Evolutionary conservation across 805 yeast genomes (phyloP), one percentile per base, ranked within the genome.

Genomic region (Candida manassasensis): DNA sequence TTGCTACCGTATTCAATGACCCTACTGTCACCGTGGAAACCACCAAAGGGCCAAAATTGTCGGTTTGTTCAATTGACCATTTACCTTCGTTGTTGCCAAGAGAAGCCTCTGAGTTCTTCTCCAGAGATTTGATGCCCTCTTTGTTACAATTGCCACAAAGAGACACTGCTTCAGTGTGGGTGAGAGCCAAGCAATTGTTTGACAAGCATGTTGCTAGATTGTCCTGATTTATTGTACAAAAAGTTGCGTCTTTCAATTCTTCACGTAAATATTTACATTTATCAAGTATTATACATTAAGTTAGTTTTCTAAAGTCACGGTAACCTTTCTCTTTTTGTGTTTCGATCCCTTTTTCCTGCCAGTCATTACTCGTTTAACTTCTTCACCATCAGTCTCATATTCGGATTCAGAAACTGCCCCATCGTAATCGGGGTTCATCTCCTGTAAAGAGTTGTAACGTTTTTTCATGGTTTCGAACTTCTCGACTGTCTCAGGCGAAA

Each of bases 51-150:
- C 94, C 96, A 44, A 82, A 82, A 58, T 66, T 93, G 51, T 84
- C 95, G 4, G 98, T 93, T 30, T 78, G 88, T 49, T 87, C 96
- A 12, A 93, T 93, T 49, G 99, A 93, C 67, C 99, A 93, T 61
- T 73, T 93, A 53, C 99, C 99, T 27, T 81, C 95, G 6, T 68
- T 93, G 57, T 73, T 93, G 46, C 99, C 99, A 53, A 84, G 98
- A 67, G 99, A 93, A 65, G 84, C 97, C 16, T 87, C 96, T 6
- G 98, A 93, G 69, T 79, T 80, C 44, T 93, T 87, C 65, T 77
- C 94, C 29, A 74, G 66, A 42, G 97, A 93, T 63, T 71, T 93
- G 58, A 64, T 93, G 54, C 98, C 99, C 27, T 84, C 94, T 12
- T 72, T 93, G 58, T 74, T 85, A 61, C 80, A 84, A 57, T 73